Conservation (phyloP, 116 monocot genomes). For the Posidonia oceanica region DNA sequence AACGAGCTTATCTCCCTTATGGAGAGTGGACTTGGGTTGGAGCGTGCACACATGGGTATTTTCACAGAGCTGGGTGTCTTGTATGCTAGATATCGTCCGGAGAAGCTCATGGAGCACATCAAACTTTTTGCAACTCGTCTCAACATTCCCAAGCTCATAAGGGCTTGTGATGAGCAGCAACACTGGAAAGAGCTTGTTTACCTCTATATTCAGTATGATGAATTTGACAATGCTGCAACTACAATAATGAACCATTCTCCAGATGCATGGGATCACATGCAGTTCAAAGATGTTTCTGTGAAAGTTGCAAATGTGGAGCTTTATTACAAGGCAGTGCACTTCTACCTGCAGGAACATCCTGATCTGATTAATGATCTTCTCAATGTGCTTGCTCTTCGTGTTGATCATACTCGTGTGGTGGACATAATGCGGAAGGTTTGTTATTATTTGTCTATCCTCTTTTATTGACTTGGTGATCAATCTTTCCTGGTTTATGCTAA, state of each 20-base stretch:
- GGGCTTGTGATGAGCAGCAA: conserved; percentile 94
- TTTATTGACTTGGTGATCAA: background rate
- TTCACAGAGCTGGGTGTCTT: conserved; percentile 93
- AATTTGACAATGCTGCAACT: conserved; percentile 97
- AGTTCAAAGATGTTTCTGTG: conserved; percentile 91
- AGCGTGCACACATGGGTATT: conserved; percentile 98
- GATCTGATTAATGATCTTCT: conserved; percentile 98
- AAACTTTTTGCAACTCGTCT: conserved; percentile 81
- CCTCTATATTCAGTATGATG: conserved; percentile 96
- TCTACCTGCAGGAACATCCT: conserved; percentile 79
- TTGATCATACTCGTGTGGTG: conserved; percentile 96
- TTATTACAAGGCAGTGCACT: conserved; percentile 98
- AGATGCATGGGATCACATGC: conserved; percentile 93
- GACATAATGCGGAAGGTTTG: conserved; percentile 95
- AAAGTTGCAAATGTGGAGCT: conserved; percentile 99
- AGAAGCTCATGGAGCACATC: conserved; percentile 97
- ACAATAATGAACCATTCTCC: conserved; percentile 91
- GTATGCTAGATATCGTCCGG: conserved; percentile 82
- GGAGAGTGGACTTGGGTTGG: conserved; percentile 96
- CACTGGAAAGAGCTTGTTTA: conserved; percentile 99
- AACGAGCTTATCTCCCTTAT: conserved; percentile 94
- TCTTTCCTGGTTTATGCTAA: background rate
- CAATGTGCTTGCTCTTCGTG: conserved; percentile 93
- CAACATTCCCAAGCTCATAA: conserved; percentile 71
- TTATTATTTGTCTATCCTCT: background rate